Base-by-base conservation (phyloP, 176 grass and related monocot species). In the Carex scoparia region DNA sequence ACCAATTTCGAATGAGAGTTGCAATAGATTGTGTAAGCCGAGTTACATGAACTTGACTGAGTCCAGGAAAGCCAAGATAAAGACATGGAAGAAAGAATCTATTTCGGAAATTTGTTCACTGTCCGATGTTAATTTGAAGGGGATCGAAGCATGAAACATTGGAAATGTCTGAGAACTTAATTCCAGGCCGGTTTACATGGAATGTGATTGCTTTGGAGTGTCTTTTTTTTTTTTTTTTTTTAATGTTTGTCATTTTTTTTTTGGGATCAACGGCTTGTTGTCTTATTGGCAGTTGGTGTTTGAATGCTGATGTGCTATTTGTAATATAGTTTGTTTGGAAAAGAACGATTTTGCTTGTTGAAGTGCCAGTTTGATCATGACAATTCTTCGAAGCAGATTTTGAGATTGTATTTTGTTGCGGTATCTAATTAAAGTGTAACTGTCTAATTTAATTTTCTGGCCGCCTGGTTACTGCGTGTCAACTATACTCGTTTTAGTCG, bases 1-100 rank as follows among this genome's bases (percentile, higher is more conserved):
- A 0, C 95, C 93, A 0, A 80, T 98, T 61, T 98, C 93, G 0
- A 86, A 90, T 79, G 88, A 85, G 16, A 98, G 81, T 35, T 67
- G 85, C 54, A 82, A 94, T 18, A 85, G 91, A 7, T 88, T 87
- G 0, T 33, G 88, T 32, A 83, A 83, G 58, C 93, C 93, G 13
- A 99, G 89, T 77, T 99, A 95, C 91, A 95, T 99, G 96, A 95
- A 84, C 85, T 85, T 95, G 91, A 99, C 96, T 0, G 91, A 95
- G 81, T 99, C 93, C 3, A 99, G 90, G 63, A 99, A 99, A 87
- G 87, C 93, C 0, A 95, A 95, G 79, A 88, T 88, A 62, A 99
- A 91, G 46, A 71, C 31, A 1, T 84, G 75, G 54, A 90, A 56
- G 46, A 89, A 56, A 3, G 69, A 60, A 30, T 18, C 86, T 4